Conservation (phyloP, 345 rosid genomes). For the Geranium rotundifolium region DNA sequence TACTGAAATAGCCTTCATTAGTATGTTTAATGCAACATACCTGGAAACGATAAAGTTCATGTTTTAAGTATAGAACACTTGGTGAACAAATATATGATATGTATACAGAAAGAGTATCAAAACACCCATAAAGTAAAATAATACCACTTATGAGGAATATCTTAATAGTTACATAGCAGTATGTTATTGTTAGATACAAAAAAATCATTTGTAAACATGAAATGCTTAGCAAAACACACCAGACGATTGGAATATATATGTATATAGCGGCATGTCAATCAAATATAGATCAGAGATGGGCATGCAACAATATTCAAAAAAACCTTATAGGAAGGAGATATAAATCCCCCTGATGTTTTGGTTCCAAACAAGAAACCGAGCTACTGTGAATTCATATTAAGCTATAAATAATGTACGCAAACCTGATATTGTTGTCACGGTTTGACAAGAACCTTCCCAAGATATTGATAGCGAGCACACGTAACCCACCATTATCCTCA, state of each 20-base stretch:
- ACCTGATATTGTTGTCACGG: conserved; percentile 99
- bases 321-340: neutral
- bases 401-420: neutral
- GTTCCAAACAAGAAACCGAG: neutral
- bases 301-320: no score
- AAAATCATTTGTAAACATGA: no score
- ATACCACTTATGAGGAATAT: neutral
- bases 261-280: neutral
- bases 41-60: conserved; percentile 28
- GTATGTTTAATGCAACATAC: conserved; percentile 94
- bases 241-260: neutral
- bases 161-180: no score
- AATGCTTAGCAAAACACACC: neutral
- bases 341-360: neutral
- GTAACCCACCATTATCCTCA: conserved; percentile 89
- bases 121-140: neutral
- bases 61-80: neutral
- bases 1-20: conserved; percentile 81
- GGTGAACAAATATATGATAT: neutral
- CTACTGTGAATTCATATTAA: neutral
- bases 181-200: neutral
- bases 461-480: conserved; percentile 98
- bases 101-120: neutral
- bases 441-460: conserved; percentile 96
- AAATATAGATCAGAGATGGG: no score